phyloP scores from a whole-genome alignment of 305 asterid species.

The Rubia peregrina region DNA sequence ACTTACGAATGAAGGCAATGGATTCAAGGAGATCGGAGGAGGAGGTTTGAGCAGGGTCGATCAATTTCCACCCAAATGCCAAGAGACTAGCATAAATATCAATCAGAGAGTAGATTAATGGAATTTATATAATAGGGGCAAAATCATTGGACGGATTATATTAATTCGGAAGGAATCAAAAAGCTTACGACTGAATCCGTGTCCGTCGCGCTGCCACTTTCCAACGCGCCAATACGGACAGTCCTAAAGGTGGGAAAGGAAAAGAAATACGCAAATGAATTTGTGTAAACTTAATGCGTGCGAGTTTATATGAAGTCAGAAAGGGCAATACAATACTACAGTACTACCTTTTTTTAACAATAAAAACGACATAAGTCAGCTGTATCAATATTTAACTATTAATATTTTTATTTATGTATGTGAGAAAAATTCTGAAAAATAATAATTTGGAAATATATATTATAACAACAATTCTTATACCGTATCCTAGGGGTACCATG shows the following conservation, averaged over 20 bases:
- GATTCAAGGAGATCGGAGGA: neutral
- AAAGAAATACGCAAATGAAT: too few relatives aligned
- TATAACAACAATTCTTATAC: too few relatives aligned
- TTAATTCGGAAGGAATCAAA: neutral
- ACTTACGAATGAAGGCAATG: constrained; percentile 22
- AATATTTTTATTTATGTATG: too few relatives aligned
- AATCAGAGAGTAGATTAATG: neutral
- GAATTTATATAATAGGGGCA: neutral
- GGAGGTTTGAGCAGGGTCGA: neutral
- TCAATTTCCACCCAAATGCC: neutral
- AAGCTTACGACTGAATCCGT: constrained; percentile 13
- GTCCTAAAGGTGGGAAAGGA: neutral
- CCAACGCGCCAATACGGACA: neutral
- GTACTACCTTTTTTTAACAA: too few relatives aligned
- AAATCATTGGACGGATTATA: neutral
- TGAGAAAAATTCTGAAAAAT: too few relatives aligned
- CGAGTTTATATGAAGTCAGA: too few relatives aligned
- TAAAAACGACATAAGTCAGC: too few relatives aligned
- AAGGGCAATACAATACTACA: too few relatives aligned
- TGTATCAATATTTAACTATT: too few relatives aligned
- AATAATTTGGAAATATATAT: too few relatives aligned
- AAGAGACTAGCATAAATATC: neutral
- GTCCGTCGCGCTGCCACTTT: constrained; percentile 12
- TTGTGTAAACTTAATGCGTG: too few relatives aligned
- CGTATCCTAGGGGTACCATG: too few relatives aligned